Evolutionary conservation across 1,284 basidiomycete genomes (phyloP), one percentile per base, ranked within the genome.

Genomic region (Rhodotorula sp.): DNA sequence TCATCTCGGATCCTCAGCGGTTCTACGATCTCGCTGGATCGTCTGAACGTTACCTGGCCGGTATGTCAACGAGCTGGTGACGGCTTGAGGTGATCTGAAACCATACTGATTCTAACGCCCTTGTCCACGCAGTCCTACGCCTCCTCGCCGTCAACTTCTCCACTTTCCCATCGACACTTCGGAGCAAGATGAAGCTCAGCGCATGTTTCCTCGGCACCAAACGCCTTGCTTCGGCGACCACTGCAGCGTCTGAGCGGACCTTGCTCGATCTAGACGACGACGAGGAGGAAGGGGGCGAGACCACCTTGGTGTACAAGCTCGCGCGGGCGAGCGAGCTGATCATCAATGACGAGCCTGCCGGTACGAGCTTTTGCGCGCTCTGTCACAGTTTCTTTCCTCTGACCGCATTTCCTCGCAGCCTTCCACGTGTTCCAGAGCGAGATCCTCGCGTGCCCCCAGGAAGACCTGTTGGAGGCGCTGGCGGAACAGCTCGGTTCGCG

Each of bases 361-460:
- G 72, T 70, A 8, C 50, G 52, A 43, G 38, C 38, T n/a, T n/a
- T 8, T 23, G 18, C 14, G 54, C 54, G 8, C 14, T 7, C 16
- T 16, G 31, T 2, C n/a, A 54, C 52, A 16, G 1, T 2, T 23
- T 21, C 26, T 16, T 19, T 1, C 18, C 6, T 2, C 48, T 38
- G 26, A 3, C 19, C 23, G 7, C n/a, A 15, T 15, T 3, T 26
- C 2, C 3, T 2, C 31, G 14, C 62, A 68, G 71, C 71, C 2
- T 75, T 71, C 77, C 88, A 90, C 70, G 84, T 89, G 48, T 95
- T 95, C 78, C 88, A 89, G 14, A 87, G 88, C 62, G 84, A 86
- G 3, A 82, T 95, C 21, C 93, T 90, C 79, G 87, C 86, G 0
- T 93, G 92, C 6, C 95, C 93, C 0, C 94, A 95, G 78, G 95